A percentile compares a stretch with the other conserved stretches of the same genome.
Conservation (phyloP, 2,329 filamentous ascomycete genomes). For the Chaetomium olivaceum region DNA sequence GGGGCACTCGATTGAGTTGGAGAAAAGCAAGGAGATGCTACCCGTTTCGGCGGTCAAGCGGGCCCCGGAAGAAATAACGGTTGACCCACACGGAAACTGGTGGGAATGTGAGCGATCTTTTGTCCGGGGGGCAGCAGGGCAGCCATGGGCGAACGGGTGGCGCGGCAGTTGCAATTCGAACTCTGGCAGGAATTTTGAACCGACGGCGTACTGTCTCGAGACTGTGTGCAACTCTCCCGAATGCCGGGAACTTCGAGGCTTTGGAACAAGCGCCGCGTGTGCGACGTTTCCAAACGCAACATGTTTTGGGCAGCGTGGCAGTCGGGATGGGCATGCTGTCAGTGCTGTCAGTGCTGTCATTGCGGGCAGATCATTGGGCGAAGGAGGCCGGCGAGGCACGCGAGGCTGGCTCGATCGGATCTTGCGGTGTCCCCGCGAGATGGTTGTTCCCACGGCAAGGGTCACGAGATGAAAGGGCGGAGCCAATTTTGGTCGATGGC, state of each 20-base stretch:
- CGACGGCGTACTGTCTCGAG: not conserved
- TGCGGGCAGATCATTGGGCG: slow-evolving; percentile 6
- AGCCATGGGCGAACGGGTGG: not conserved
- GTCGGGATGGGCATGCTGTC: not conserved
- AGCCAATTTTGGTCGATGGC: slow-evolving; percentile 25
- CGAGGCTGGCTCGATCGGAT: slow-evolving; percentile 25
- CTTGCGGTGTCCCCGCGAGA: slow-evolving; percentile 27
- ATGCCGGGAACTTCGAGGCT: not conserved
- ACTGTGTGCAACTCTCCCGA: not conserved
- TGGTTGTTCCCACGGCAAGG: slow-evolving; percentile 16
- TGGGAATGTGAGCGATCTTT: slow-evolving; percentile 7
- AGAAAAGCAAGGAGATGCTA: not conserved
- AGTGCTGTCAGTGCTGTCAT: not conserved
- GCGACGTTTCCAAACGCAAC: slow-evolving; percentile 15
- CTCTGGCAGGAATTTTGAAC: not conserved
- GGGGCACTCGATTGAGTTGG: not conserved
- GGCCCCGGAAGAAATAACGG: slow-evolving; percentile 15
- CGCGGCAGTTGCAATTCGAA: slow-evolving; percentile 11
- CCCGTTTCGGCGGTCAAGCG: slow-evolving; percentile 6
- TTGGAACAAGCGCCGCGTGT: not conserved
- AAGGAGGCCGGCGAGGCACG: not conserved
- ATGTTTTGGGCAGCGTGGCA: slow-evolving; percentile 17
- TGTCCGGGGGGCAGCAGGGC: not conserved
- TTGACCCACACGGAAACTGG: slow-evolving; percentile 10
- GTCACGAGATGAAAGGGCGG: slow-evolving; percentile 30